phyloP scores from a whole-genome alignment of 169 alveolate species.

The Blepharisma undulans region DNA sequence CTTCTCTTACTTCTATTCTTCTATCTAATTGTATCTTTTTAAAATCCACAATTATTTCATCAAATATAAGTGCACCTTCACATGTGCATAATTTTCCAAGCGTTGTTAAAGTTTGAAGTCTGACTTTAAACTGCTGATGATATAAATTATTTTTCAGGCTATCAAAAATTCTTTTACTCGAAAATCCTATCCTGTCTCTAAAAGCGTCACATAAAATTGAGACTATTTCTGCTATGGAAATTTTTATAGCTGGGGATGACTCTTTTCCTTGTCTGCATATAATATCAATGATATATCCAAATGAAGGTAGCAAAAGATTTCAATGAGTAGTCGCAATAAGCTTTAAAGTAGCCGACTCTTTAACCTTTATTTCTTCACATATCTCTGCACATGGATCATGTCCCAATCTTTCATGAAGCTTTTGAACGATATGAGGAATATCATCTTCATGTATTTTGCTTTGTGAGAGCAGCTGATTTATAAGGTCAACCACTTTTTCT shows the following conservation, averaged over 20 bases:
- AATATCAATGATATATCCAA: constrained; percentile 3
- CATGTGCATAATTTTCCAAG: neutral
- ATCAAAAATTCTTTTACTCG: neutral
- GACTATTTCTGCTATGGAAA: neutral
- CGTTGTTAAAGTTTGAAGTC: neutral
- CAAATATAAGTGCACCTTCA: neutral
- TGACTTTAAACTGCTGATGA: constrained; percentile 17
- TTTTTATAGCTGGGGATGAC: neutral
- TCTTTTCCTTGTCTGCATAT: constrained; percentile 8
- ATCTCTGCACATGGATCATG: constrained; percentile 25
- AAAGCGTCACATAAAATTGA: neutral
- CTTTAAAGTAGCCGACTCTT: neutral
- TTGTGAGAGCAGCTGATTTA: neutral
- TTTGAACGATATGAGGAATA: neutral
- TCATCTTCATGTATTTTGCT: neutral
- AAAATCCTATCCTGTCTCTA: neutral
- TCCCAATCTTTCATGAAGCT: neutral
- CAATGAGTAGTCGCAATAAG: neutral
- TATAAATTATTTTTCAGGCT: neutral
- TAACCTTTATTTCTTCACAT: constrained; percentile 20
- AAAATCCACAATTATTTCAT: constrained; percentile 4
- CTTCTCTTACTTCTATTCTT: neutral
- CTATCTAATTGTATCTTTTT: constrained; percentile 19
- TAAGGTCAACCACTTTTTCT: neutral
- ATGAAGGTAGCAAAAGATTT: neutral